Percentiles rank a stretch among this genome's conserved stretches.
Evolutionary conservation across 352 stramenopile species (phyloP).

Genomic region (Phytophthora nicotianae): DNA sequence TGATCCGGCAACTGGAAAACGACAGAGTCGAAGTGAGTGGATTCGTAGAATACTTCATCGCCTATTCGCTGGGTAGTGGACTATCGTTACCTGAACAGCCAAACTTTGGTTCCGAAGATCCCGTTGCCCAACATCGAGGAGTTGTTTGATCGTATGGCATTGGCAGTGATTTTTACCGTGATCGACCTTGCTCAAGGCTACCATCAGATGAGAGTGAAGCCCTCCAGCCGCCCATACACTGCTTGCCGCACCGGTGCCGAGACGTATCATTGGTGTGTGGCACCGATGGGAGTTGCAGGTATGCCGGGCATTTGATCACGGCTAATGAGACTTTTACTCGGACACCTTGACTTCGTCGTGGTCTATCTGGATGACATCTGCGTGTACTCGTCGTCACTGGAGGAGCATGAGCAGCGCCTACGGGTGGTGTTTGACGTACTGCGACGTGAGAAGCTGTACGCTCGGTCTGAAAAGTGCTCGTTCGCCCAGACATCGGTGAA

Average conservation of each 20-base stretch:
- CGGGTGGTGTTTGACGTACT: constrained; percentile 29
- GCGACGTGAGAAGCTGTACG: constrained; percentile 28
- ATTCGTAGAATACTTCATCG: too few species aligned
- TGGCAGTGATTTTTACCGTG: constrained; percentile 13
- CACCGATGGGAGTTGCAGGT: constrained; percentile 42
- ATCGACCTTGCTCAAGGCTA: constrained; percentile 42
- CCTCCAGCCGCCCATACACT: constrained; percentile 27
- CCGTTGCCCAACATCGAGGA: constrained; percentile 20
- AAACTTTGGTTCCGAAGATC: constrained; percentile 18
- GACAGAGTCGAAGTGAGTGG: too few species aligned
- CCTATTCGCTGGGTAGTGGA: too few species aligned
- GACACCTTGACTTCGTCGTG: constrained; percentile 34
- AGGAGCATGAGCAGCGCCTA: constrained; percentile 29
- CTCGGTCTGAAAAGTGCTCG: constrained; percentile 27
- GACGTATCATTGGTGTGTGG: constrained; percentile 50
- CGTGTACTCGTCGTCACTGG: constrained; percentile 23
- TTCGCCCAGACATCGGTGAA: constrained; percentile 24
- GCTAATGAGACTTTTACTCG: constrained; percentile 42
- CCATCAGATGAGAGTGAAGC: constrained; percentile 32
- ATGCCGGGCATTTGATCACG: constrained; percentile 47
- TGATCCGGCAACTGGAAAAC: too few species aligned
- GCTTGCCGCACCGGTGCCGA: constrained; percentile 39
- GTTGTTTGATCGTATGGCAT: constrained; percentile 21
- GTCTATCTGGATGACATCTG: constrained; percentile 47
- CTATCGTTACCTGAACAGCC: not conserved